Percentiles rank a stretch among this genome's conserved stretches.
Evolutionary conservation across 306 rosid genomes (phyloP).

Genomic region (Comarum palustre): DNA sequence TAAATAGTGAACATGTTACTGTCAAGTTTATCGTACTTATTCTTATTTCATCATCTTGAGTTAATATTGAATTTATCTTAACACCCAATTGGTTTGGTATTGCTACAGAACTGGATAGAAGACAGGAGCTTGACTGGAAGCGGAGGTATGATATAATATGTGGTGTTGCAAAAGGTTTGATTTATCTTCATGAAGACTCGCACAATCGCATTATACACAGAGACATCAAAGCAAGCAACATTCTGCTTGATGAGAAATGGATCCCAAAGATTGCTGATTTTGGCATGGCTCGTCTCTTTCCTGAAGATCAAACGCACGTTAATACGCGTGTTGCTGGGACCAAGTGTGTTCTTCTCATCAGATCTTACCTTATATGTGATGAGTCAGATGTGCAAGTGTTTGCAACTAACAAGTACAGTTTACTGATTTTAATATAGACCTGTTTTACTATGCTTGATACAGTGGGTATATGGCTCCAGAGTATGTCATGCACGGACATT

Average conservation of each 20-base stretch:
- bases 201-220: conserved; percentile 84
- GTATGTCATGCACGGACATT: conserved; percentile 77
- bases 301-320: conserved; percentile 85
- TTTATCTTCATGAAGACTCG: conserved; percentile 90
- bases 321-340: conserved; percentile 96
- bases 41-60: not conserved
- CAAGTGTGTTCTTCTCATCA: conserved; percentile 48
- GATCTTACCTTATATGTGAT: not conserved
- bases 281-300: conserved; percentile 99
- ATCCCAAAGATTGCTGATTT: conserved; percentile 92
- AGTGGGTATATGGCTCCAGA: conserved; percentile 99
- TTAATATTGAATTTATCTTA: not conserved
- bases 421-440: not conserved
- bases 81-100: conserved; percentile 12
- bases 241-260: conserved; percentile 90
- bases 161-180: conserved; percentile 81
- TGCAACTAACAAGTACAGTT: not conserved
- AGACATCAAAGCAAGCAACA: conserved; percentile 88
- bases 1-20: not conserved
- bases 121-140: conserved; percentile 80
- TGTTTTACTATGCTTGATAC: conserved; percentile 15
- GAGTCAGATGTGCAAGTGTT: not conserved
- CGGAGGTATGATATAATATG: conserved; percentile 62
- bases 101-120: conserved; percentile 49
- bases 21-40: not conserved